phyloP scores from a whole-genome alignment of 768 basidiomycete species.

The Leucocoprinus birnbaumii region DNA sequence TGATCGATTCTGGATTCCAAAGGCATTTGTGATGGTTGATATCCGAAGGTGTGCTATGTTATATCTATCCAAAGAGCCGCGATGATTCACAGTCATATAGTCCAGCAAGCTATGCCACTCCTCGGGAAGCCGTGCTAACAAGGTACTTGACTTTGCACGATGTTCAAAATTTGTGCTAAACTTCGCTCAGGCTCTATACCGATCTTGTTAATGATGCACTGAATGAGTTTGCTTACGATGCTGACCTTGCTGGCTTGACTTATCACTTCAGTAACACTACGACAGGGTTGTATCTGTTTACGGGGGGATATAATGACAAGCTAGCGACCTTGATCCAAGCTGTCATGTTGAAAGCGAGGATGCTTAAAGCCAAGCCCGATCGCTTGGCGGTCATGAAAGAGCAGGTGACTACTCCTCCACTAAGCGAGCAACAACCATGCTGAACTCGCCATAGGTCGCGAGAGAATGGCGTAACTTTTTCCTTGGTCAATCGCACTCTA shows the following conservation, averaged over 20 bases:
- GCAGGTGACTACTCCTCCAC: slow-evolving; percentile 43
- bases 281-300: slow-evolving; percentile 63
- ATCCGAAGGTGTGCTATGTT: slow-evolving; percentile 57
- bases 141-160: slow-evolving; percentile 38
- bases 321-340: slow-evolving; percentile 68
- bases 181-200: slow-evolving; percentile 60
- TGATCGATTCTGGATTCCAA: slow-evolving; percentile 94
- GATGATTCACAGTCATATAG: slow-evolving; percentile 28
- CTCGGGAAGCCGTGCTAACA: slow-evolving; percentile 72
- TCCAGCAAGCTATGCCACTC: slow-evolving; percentile 55
- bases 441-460: slow-evolving; percentile 48
- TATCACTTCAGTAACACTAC: slow-evolving; percentile 65
- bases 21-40: slow-evolving; percentile 74
- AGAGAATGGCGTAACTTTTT: slow-evolving; percentile 85
- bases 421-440: not conserved
- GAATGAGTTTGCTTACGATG: slow-evolving; percentile 89
- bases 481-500: slow-evolving; percentile 76
- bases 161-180: not conserved
- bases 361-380: slow-evolving; percentile 61
- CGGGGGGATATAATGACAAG: slow-evolving; percentile 93
- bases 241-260: slow-evolving; percentile 83
- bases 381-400: slow-evolving; percentile 83
- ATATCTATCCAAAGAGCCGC: not conserved
- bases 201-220: slow-evolving; percentile 88
- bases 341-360: slow-evolving; percentile 67